These are phyloP conservation scores for Penicillium bialowiezense DNA, from an alignment of 495 filamentous ascomycete species.

Conservation along the genomic window DNA sequence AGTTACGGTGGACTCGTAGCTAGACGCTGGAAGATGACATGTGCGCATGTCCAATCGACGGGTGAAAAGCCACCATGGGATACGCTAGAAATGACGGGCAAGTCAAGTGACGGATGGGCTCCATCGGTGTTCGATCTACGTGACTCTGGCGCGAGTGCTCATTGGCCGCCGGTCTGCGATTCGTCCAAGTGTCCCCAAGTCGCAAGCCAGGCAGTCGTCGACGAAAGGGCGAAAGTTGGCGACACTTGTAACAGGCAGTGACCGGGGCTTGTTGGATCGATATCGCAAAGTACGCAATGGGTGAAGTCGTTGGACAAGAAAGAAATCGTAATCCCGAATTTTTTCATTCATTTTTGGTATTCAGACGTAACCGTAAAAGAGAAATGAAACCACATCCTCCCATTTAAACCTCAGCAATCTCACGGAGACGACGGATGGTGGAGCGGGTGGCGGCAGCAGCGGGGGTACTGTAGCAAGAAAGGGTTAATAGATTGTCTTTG, in stretches of 20 bases:
- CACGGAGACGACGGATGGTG: conserved; percentile 94
- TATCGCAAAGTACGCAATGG: background rate
- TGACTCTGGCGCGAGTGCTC: background rate
- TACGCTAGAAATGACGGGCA: background rate
- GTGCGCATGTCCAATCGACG: background rate
- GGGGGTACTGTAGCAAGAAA: conserved; percentile 66
- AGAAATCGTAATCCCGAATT: conserved; percentile 34
- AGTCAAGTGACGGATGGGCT: too few relatives aligned
- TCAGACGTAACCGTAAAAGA: conserved; percentile 39
- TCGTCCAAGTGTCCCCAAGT: background rate
- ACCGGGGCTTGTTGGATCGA: conserved; percentile 1
- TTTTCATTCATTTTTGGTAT: conserved; percentile 46
- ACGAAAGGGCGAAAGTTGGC: background rate
- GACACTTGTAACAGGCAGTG: background rate
- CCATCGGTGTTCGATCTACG: conserved; percentile 1
- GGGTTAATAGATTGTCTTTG: conserved; percentile 17
- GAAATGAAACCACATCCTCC: conserved; percentile 42
- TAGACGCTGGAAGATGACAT: too few relatives aligned
- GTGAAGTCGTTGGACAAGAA: conserved; percentile 6
- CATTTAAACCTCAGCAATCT: conserved; percentile 93
- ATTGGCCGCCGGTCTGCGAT: background rate
- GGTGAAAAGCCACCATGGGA: too few relatives aligned
- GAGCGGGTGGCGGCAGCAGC: conserved; percentile 95
- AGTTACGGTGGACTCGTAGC: too few relatives aligned
- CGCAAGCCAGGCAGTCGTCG: background rate